Evolutionary conservation across 2,329 filamentous ascomycete genomes (phyloP), one percentile per base, ranked within the genome.

Genomic region (Leptoxyphium fumago): DNA sequence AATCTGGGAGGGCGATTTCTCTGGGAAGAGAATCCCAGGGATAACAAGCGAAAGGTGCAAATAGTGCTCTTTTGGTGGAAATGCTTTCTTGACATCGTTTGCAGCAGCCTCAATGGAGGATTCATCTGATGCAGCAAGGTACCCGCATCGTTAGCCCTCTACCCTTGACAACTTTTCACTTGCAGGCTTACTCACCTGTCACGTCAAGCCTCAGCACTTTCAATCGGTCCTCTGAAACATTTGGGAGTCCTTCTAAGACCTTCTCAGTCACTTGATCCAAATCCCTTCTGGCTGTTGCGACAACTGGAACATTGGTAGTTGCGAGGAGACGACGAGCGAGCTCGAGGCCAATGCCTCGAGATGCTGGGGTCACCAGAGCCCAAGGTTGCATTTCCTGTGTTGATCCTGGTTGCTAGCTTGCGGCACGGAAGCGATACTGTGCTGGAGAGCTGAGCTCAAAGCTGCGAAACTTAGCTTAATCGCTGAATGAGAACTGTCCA

Each of bases 21-120:
- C 85, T 0, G 84, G 76, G 52, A 74, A 72, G 10, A 91, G 71
- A 32, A 88, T 68, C 0, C 84, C 85, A 0, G 84, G 82, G 2
- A 87, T 64, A 28, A 75, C 74, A 53, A 86, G 75, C 2, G 75
- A 75, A 38, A 89, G 72, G 47, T 78, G 81, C 10, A 91, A 71
- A 51, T 82, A 76, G 52, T 76, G 61, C 8, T 61, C 61, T 39
- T 59, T 61, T 41, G 55, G 54, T 5, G 58, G 55, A 42, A 61
- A 55, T 14, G 56, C 10, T 58, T 57, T 10, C 56, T 49, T 46
- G 32, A 55, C 48, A 40, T 55, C 34, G 34, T 74, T 67, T 14
- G 82, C 77, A 34, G 73, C 71, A 40, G 64, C 54, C 34, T 66
- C 62, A 46, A 91, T 74, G 30, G 74, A 75, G 26, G 64, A 48